A percentile compares a stretch with the other conserved stretches of the same genome.
phyloP scores from a whole-genome alignment of 805 yeast species.

The Yarrowia sp. region DNA sequence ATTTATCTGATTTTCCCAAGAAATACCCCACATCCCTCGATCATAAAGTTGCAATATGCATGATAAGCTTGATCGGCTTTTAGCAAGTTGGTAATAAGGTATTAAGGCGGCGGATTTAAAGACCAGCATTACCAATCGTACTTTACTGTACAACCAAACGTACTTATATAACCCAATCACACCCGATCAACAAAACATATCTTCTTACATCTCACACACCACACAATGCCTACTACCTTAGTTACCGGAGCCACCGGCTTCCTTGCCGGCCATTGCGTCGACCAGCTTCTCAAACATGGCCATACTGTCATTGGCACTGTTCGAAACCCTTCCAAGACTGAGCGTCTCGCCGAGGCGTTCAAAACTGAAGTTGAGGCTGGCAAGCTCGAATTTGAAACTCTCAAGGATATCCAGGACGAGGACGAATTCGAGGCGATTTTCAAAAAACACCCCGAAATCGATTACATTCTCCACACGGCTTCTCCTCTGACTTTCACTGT shows the following conservation, averaged over 20 bases:
- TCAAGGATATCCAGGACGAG: conserved; percentile 35
- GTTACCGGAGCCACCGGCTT: conserved; percentile 49
- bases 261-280: conserved; percentile 45
- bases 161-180: too few species aligned
- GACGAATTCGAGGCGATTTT: conserved; percentile 49
- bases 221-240: conserved; percentile 33
- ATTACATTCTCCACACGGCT: conserved; percentile 43
- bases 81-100: too few species aligned
- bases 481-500: conserved; percentile 39
- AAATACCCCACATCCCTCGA: not conserved
- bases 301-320: conserved; percentile 50
- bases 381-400: conserved; percentile 33
- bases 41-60: not conserved
- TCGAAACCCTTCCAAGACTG: conserved; percentile 45
- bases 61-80: not conserved
- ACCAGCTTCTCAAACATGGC: conserved; percentile 40
- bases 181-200: too few species aligned
- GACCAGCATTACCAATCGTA: too few species aligned
- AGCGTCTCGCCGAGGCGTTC: conserved; percentile 30
- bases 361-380: conserved; percentile 28
- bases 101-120: too few species aligned
- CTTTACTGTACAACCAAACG: too few species aligned
- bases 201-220: not conserved
- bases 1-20: too few species aligned
- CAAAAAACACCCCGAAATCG: conserved; percentile 40